Evolutionary conservation across 345 rosid genomes (phyloP), one percentile per base, ranked within the genome.

Genomic region (Salix exigua): DNA sequence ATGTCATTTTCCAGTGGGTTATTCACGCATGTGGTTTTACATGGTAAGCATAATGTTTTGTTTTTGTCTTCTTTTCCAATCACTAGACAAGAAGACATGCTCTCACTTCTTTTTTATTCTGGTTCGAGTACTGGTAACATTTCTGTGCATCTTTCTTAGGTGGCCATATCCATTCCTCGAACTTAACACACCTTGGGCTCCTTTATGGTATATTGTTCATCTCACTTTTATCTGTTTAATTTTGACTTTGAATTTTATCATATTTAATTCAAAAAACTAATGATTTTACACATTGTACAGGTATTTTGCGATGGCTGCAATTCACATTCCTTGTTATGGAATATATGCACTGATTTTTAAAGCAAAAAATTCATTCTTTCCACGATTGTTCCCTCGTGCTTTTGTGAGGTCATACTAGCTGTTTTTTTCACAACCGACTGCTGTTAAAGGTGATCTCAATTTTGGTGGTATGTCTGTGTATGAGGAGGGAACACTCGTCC

Each of bases 151-250:
- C 35, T 44, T 26, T 72, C 31, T 30, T 83, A 95, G 97, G 98
- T 96, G 98, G 98, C 98, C 98, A 40, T 96, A 96, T 71, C 91
- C 93, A 9, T 96, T 96, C 83, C 85, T 96, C 9, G 89, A 88
- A 85, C 92, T 92, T 6, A 70, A 90, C 38, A 72, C 74, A 0
- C 83, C 97, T 21, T 87, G 86, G 91, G 94, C 95, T 75, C 92
- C 97, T 13, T 75, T 93, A 67, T 92, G 96, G 99, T 95, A 83
- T 19, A 33, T 31, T 48, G 4, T 40, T 7, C 1, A 58, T 37
- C 65, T 51, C 63, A 6, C 13, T 23, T 35, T 33, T 31, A 18
- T 18, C 42, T 35, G 7, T 12, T 14, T 38, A 44, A 0, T 53
- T 38, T 30, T 44, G 4, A 14, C 23, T 1, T 19, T 65, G 28